Percentiles rank a stretch among this genome's conserved stretches.
phyloP scores from a whole-genome alignment of 2,329 filamentous ascomycete genomes.

The Zymoseptoria crescenta region DNA sequence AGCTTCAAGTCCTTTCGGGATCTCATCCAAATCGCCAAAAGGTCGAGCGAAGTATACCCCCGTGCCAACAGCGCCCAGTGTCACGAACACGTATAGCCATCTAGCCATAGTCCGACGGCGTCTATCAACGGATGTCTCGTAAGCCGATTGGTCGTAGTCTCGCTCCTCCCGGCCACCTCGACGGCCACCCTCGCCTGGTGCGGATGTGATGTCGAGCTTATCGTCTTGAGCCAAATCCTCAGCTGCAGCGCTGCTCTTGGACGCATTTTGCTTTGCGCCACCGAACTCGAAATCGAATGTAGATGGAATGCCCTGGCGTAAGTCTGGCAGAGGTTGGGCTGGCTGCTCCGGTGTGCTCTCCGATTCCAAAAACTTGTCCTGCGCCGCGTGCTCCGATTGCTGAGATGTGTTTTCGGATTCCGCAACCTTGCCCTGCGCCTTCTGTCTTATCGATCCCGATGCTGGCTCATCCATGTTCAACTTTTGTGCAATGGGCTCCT shows the following conservation, averaged over 20 bases:
- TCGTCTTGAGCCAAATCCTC: conserved; percentile 25
- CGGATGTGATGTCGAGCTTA: conserved; percentile 16
- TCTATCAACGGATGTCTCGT: conserved; percentile 84
- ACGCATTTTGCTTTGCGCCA: not conserved
- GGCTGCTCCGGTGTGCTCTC: conserved; percentile 11
- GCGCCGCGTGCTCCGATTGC: not conserved
- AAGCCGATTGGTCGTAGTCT: conserved; percentile 68
- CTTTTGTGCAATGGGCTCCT: conserved; percentile 27
- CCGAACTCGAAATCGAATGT: conserved; percentile 72
- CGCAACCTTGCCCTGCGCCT: conserved; percentile 22
- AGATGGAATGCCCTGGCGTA: conserved; percentile 91
- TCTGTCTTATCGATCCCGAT: conserved; percentile 19
- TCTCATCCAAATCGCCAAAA: conserved; percentile 68
- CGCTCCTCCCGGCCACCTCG: conserved; percentile 48
- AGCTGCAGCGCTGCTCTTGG: conserved; percentile 1
- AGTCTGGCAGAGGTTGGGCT: conserved; percentile 67
- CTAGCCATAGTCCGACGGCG: conserved; percentile 70
- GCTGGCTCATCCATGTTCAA: conserved; percentile 23
- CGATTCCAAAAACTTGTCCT: conserved; percentile 11
- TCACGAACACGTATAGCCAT: conserved; percentile 59
- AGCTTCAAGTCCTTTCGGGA: conserved; percentile 44
- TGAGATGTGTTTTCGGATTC: conserved; percentile 22
- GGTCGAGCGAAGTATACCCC: conserved; percentile 75
- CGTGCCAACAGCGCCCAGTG: conserved; percentile 49
- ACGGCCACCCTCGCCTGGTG: conserved; percentile 28